A percentile compares a stretch with the other conserved stretches of the same genome.
These are phyloP conservation scores for Streptanthus diversifolius DNA, from an alignment of 345 rosid genomes.

Conservation along the genomic window DNA sequence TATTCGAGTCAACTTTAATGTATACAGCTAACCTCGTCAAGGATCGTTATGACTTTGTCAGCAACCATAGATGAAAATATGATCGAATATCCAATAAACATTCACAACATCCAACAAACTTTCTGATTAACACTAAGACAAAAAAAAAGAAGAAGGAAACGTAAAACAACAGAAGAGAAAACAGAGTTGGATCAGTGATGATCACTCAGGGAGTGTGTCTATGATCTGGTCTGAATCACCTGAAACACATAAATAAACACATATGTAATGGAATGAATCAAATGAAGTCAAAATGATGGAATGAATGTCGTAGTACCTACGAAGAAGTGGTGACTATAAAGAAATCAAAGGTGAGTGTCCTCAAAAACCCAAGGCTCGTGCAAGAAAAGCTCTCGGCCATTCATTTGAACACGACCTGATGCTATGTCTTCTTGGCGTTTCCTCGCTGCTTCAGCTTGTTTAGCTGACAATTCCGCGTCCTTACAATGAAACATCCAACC, in stretches of 20 bases:
- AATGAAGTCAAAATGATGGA: too few relatives aligned
- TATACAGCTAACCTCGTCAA: background rate
- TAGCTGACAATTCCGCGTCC: constrained; percentile 64
- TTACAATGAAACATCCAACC: constrained; percentile 15
- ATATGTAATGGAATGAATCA: too few relatives aligned
- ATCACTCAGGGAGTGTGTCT: background rate
- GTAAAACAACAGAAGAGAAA: background rate
- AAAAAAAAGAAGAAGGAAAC: background rate
- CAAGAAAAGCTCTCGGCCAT: constrained; percentile 83
- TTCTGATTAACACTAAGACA: background rate
- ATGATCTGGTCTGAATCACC: constrained; percentile 12
- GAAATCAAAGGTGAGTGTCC: constrained; percentile 48
- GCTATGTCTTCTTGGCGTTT: constrained; percentile 81
- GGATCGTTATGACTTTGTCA: background rate
- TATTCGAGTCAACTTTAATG: background rate
- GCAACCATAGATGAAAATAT: background rate
- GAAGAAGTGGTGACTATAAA: background rate
- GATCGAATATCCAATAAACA: background rate
- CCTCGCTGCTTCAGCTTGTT: constrained; percentile 72
- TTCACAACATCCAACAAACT: background rate
- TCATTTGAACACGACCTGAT: constrained; percentile 68
- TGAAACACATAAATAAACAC: too few relatives aligned
- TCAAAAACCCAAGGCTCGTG: constrained; percentile 85
- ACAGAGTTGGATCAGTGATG: constrained; percentile 21
- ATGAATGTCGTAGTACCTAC: background rate